Evolutionary conservation across 768 basidiomycete species (phyloP), one percentile per base, ranked within the genome.

Genomic region (Mycena pura): DNA sequence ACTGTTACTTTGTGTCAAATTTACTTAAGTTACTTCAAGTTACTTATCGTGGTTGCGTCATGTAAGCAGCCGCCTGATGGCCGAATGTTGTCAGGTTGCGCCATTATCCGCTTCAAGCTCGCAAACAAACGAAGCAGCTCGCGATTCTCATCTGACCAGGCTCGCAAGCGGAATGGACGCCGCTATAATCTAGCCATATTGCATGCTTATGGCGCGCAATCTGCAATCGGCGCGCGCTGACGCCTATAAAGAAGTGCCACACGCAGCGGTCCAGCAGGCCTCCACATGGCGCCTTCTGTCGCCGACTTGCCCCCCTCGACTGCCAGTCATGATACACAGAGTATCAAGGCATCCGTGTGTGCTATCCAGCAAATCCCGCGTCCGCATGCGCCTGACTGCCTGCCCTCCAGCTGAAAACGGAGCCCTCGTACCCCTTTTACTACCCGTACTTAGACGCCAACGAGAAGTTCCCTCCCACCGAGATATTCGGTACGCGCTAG

Each of bases 381-480:
- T 32, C n/a, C 22, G 6, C 10, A 24, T n/a, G n/a, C 5, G 14
- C 39, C 50, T 49, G 64, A 34, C 43, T 28, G 10, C 29, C 25
- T 1, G 29, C 31, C 1, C 57, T 66, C 29, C 21, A 56, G 47
- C 4, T 59, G n/a, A 49, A 56, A 72, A 70, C 80, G 58, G 80
- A 74, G 0, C 76, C 79, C 17, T 76, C 80, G 10, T 82, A 85
- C 63, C 83, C 84, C 1, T 80, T 75, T 68, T 84, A 85, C 70
- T 76, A 70, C 34, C 84, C 83, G 6, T 69, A 80, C 66, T 82
- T 74, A 64, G 80, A 85, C 57, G 64, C 72, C 0, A 66, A 72
- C 32, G 82, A 85, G 75, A 85, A 84, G 59, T 84, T 79, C 65
- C 78, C 80, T 61, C 81, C 80, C 14, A 80, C 76, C 22, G 71